phyloP scores from a whole-genome alignment of 2,329 filamentous ascomycete genomes.

The Drechslerella coelobrocha region DNA sequence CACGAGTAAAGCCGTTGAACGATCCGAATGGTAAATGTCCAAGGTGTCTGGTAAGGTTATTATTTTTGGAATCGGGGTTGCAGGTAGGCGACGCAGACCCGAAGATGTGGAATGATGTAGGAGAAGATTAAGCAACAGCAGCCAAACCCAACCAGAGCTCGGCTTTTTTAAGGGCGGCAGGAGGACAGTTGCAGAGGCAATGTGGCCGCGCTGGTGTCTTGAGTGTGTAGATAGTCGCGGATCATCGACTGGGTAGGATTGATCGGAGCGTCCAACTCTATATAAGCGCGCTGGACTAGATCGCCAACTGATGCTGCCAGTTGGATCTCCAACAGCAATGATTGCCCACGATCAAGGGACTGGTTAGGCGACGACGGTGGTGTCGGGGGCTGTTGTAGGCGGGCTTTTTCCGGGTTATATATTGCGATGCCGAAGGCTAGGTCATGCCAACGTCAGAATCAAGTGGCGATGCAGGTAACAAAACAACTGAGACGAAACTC shows the following conservation, averaged over 20 bases:
- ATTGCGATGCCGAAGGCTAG: neutral
- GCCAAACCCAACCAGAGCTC: neutral
- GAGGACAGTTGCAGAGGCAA: too few relatives aligned
- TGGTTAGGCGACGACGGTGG: neutral
- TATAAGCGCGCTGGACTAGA: neutral
- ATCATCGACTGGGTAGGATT: conserved; percentile 2
- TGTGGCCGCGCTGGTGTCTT: conserved; percentile 10
- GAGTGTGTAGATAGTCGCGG: conserved; percentile 7
- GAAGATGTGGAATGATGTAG: conserved; percentile 9
- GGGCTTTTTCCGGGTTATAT: neutral
- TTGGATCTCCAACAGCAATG: conserved; percentile 4
- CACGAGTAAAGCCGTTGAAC: too few relatives aligned
- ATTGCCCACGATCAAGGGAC: neutral
- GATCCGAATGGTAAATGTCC: too few relatives aligned
- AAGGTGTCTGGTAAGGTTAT: too few relatives aligned
- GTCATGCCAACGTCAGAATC: neutral
- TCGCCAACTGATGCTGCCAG: neutral
- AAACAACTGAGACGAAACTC: neutral
- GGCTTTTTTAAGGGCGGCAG: too few relatives aligned
- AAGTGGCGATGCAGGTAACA: neutral
- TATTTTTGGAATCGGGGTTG: conserved; percentile 11
- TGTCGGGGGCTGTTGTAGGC: too few relatives aligned
- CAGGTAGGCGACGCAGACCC: neutral
- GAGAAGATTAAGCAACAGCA: neutral
- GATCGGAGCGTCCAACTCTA: neutral